A percentile compares a stretch with the other conserved stretches of the same genome.
Conservation (phyloP, 768 basidiomycete species). For the Pilatotrama ljubarskyi region DNA sequence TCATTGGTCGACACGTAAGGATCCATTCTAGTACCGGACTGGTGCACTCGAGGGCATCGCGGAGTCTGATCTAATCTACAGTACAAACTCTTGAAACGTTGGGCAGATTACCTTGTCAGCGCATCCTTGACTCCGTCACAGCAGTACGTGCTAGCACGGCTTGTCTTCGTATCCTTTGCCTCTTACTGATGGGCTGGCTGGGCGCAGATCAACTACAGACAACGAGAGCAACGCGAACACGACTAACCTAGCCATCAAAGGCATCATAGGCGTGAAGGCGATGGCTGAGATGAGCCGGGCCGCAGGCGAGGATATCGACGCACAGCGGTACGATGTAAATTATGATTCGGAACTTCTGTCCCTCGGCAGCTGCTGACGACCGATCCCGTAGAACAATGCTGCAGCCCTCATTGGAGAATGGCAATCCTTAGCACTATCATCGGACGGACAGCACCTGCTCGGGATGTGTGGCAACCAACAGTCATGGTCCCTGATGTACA, state of each 20-base stretch:
- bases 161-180: no score
- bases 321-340: constrained; percentile 17
- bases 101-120: constrained; percentile 27
- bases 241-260: constrained; percentile 25
- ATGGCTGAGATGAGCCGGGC: constrained; percentile 23
- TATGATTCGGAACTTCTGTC: not conserved
- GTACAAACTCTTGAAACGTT: constrained; percentile 26
- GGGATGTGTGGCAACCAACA: not conserved
- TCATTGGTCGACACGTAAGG: constrained; percentile 19
- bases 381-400: not conserved
- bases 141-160: constrained; percentile 5
- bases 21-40: not conserved
- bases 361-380: not conserved
- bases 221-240: constrained; percentile 13
- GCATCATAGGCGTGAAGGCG: constrained; percentile 25
- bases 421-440: not conserved
- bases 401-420: not conserved
- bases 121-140: constrained; percentile 12
- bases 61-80: not conserved
- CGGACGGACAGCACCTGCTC: not conserved
- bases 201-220: constrained; percentile 2
- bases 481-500: constrained; percentile 14
- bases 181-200: no score
- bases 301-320: constrained; percentile 5
- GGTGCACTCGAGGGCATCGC: no score